phyloP scores from a whole-genome alignment of 2,329 filamentous ascomycete genomes.

The Ophiostoma sp. region DNA sequence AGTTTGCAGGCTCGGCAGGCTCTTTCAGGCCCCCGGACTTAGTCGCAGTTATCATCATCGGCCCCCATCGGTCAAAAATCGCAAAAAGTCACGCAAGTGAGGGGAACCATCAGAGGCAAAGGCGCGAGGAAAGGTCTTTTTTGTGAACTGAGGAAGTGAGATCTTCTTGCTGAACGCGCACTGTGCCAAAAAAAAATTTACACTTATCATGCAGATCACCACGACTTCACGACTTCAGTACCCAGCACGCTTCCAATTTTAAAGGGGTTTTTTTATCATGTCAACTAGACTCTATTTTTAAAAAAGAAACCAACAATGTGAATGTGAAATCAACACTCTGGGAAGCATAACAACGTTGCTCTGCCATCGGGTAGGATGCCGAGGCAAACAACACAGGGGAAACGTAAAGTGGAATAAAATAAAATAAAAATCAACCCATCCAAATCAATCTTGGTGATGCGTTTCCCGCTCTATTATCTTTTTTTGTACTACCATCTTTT shows the following conservation, averaged over 20 bases:
- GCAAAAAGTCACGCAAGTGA: background rate
- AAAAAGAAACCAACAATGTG: background rate
- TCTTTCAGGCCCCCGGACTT: background rate
- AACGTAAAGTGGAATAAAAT: background rate
- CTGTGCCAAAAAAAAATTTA: background rate
- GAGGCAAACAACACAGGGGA: background rate
- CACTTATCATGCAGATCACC: background rate
- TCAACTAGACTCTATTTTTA: constrained; percentile 3
- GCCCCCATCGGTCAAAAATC: background rate
- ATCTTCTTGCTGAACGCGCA: background rate
- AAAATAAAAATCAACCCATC: constrained; percentile 20
- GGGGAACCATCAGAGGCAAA: background rate
- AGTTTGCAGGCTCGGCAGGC: background rate
- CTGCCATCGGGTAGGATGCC: background rate
- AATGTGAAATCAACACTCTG: background rate
- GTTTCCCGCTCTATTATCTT: constrained; percentile 22
- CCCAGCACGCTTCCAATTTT: background rate
- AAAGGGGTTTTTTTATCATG: background rate
- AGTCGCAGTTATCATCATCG: constrained; percentile 6
- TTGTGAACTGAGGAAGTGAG: background rate
- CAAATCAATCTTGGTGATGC: background rate
- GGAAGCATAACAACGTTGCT: background rate
- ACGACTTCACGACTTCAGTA: background rate
- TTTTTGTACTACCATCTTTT: constrained; percentile 40
- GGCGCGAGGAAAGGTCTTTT: background rate